Evolutionary conservation across 2,329 filamentous ascomycete species (phyloP).

Genomic region (Aspergillus aculeatinus): DNA sequence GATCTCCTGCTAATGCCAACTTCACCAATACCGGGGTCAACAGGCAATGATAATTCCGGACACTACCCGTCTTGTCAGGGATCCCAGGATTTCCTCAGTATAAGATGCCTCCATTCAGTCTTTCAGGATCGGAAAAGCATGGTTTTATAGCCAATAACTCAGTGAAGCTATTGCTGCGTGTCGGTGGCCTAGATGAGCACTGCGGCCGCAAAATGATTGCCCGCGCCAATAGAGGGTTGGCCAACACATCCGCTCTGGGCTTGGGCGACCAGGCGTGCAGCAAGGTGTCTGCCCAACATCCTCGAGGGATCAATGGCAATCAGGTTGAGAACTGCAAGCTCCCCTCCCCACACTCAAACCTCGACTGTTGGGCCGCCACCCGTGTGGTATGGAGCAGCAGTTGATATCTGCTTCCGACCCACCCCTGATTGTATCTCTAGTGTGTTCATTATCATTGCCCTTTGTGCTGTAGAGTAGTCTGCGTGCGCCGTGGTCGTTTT

Average conservation of each 20-base stretch:
- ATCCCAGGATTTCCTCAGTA: not conserved
- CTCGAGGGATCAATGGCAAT: conserved; percentile 15
- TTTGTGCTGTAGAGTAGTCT: not conserved
- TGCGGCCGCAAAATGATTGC: not conserved
- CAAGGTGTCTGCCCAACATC: conserved; percentile 30
- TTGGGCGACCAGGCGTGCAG: conserved; percentile 30
- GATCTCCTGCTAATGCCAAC: not conserved
- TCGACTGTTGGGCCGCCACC: conserved; percentile 19
- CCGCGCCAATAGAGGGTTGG: conserved; percentile 11
- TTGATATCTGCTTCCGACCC: conserved; percentile 1
- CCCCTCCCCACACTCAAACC: conserved; percentile 20
- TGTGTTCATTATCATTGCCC: not conserved
- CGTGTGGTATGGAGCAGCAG: conserved; percentile 1
- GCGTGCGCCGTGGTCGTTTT: not conserved
- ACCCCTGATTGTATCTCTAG: not conserved
- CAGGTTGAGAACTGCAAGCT: conserved; percentile 15
- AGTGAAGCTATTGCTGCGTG: conserved; percentile 10
- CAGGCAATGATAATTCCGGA: not conserved
- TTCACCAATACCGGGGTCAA: not conserved
- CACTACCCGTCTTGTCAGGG: not conserved
- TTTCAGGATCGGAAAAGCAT: not conserved
- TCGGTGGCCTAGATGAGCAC: not conserved
- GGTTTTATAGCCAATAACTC: not conserved
- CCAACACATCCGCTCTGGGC: conserved; percentile 16
- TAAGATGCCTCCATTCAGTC: not conserved